Conservation (phyloP, 495 filamentous ascomycete genomes). For the Pyrenopolyporus hunteri region DNA sequence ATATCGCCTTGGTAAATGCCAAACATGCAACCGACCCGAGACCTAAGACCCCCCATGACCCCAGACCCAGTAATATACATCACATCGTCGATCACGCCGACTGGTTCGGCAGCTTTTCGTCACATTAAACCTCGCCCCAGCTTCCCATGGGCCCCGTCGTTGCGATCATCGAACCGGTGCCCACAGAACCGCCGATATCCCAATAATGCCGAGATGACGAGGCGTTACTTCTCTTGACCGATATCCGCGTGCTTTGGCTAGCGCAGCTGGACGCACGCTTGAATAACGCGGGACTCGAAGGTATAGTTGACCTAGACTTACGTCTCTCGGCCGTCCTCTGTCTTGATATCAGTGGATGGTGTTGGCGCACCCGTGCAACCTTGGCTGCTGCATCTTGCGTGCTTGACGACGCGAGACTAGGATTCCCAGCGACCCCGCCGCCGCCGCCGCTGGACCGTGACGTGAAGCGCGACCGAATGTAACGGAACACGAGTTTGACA, state of each 20-base stretch:
- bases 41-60: neutral
- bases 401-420: constrained; percentile 55
- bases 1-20: constrained; percentile 27
- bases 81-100: constrained; percentile 24
- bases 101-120: constrained; percentile 10
- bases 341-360: constrained; percentile 80
- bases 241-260: constrained; percentile 75
- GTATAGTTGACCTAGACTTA: constrained; percentile 58
- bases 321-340: constrained; percentile 55
- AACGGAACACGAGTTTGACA: constrained; percentile 85
- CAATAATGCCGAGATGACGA: constrained; percentile 73
- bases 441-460: constrained; percentile 38
- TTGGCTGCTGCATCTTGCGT: constrained; percentile 73
- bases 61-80: constrained; percentile 28
- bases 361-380: constrained; percentile 79
- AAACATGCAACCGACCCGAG: constrained; percentile 2
- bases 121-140: constrained; percentile 69
- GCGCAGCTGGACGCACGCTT: constrained; percentile 74
- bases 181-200: constrained; percentile 81
- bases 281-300: constrained; percentile 53
- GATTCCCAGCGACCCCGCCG: constrained; percentile 39
- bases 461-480: constrained; percentile 77
- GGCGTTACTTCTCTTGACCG: constrained; percentile 61
- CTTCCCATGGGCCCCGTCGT: constrained; percentile 69
- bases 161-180: constrained; percentile 71